Evolutionary conservation across 257 asterid genomes (phyloP).

Genomic region (Solanum chiquidenum): DNA sequence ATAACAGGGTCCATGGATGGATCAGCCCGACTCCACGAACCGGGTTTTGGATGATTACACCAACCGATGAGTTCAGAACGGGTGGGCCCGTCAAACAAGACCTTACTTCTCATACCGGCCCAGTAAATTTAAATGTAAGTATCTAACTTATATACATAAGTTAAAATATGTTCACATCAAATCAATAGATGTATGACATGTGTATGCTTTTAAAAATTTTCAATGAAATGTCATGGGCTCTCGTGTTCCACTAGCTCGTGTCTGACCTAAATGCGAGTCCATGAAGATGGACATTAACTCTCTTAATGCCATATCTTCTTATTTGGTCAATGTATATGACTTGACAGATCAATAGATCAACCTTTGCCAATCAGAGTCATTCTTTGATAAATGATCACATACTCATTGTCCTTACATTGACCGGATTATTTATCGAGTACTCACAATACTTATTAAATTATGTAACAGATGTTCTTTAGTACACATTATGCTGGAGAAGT

Average conservation of each 20-base stretch:
- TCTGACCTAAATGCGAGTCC: background rate
- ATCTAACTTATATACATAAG: background rate
- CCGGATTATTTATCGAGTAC: background rate
- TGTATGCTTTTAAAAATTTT: background rate
- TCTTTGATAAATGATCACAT: background rate
- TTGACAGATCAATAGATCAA: background rate
- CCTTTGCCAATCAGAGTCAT: too few relatives aligned
- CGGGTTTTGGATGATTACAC: slow-evolving; percentile 84
- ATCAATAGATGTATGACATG: background rate
- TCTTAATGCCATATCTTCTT: too few relatives aligned
- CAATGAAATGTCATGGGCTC: background rate
- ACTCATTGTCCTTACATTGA: rapidly evolving
- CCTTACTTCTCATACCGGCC: slow-evolving; percentile 90
- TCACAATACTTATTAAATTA: too few relatives aligned
- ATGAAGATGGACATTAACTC: background rate
- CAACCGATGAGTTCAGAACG: slow-evolving; percentile 68
- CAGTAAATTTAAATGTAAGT: slow-evolving; percentile 61
- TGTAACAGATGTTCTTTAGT: slow-evolving; percentile 75
- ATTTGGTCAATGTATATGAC: background rate
- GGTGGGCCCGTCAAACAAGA: slow-evolving; percentile 93
- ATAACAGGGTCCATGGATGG: slow-evolving; percentile 76
- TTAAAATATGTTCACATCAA: background rate
- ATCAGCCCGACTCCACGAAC: slow-evolving; percentile 40
- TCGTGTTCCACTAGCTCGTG: background rate
- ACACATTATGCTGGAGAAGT: slow-evolving; percentile 64